A percentile compares a stretch with the other conserved stretches of the same genome.
These are phyloP conservation scores for Raffaelea albimanens DNA, from an alignment of 2,329 filamentous ascomycete species.

Conservation along the genomic window DNA sequence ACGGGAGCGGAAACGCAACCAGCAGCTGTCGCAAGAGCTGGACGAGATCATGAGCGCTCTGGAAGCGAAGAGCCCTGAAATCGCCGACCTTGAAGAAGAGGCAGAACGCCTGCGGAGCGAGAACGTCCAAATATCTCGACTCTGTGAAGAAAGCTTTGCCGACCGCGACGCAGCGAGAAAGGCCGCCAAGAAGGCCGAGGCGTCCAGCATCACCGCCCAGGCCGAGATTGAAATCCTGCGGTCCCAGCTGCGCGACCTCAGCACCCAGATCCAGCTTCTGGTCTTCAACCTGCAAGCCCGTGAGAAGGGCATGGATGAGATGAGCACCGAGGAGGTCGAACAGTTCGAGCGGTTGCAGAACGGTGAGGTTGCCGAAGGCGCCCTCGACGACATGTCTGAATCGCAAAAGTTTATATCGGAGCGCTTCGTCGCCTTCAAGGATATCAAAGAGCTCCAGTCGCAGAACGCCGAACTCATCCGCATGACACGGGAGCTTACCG, in stretches of 20 bases:
- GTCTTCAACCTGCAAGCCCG: conserved; percentile 77
- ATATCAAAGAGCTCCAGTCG: conserved; percentile 72
- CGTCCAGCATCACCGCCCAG: conserved; percentile 53
- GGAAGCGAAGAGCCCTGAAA: conserved; percentile 77
- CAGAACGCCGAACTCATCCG: conserved; percentile 81
- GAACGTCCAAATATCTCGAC: conserved; percentile 72
- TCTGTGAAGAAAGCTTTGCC: conserved; percentile 72
- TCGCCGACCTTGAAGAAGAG: conserved; percentile 76
- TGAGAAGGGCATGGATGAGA: conserved; percentile 66
- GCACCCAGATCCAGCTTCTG: conserved; percentile 82
- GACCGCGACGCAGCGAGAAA: conserved; percentile 73
- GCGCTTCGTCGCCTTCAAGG: conserved; percentile 81
- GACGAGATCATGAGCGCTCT: conserved; percentile 80
- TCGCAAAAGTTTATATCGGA: conserved; percentile 85
- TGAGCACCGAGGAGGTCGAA: conserved; percentile 61
- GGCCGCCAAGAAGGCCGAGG: conserved; percentile 68
- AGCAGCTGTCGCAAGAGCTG: conserved; percentile 65
- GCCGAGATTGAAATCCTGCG: conserved; percentile 70
- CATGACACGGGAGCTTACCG: conserved; percentile 74
- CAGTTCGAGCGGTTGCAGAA: conserved; percentile 70
- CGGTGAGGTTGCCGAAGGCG: conserved; percentile 63
- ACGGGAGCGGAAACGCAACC: conserved; percentile 62
- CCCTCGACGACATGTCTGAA: conserved; percentile 65
- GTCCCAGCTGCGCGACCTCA: conserved; percentile 80
- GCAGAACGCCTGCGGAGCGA: conserved; percentile 72